Conservation (phyloP, 2,329 filamentous ascomycete genomes). For the Mariannaea elegans region DNA sequence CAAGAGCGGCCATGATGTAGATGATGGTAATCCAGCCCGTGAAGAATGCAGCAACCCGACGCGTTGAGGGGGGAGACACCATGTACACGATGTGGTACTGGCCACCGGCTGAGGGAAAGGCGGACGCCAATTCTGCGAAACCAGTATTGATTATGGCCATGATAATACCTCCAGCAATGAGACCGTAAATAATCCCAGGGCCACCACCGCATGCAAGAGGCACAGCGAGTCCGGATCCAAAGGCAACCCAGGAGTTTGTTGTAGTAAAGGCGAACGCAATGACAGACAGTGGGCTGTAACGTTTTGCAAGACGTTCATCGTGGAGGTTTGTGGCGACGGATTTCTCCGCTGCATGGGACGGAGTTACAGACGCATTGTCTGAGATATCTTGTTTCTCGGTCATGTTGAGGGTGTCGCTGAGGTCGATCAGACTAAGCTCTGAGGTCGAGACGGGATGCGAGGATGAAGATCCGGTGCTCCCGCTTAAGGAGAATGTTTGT, state of each 20-base stretch:
- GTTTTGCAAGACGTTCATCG: conserved; percentile 31
- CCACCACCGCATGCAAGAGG: conserved; percentile 37
- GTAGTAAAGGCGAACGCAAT: conserved; percentile 40
- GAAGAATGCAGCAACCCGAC: conserved; percentile 35
- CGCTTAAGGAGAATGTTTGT: conserved; percentile 26
- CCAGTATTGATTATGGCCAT: conserved; percentile 38
- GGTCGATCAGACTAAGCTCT: conserved; percentile 3
- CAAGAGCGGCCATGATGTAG: conserved; percentile 37
- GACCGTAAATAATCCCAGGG: conserved; percentile 37
- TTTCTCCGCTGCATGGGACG: conserved; percentile 31
- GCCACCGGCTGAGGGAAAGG: conserved; percentile 38
- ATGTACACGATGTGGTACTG: conserved; percentile 42
- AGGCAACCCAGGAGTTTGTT: conserved; percentile 40
- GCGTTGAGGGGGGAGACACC: conserved; percentile 33
- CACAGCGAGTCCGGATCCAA: conserved; percentile 36
- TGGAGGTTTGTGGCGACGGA: conserved; percentile 10
- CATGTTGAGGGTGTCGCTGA: conserved; percentile 1
- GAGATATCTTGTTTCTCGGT: conserved; percentile 21
- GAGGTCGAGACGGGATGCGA: conserved; percentile 25
- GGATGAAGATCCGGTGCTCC: conserved; percentile 24
- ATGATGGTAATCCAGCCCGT: conserved; percentile 38
- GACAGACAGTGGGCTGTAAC: conserved; percentile 38
- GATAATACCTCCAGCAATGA: conserved; percentile 32
- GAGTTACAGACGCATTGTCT: conserved; percentile 25
- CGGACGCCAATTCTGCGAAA: conserved; percentile 39